Conservation (phyloP, 2,329 filamentous ascomycete genomes). For the Pyrenophora seminiperda region DNA sequence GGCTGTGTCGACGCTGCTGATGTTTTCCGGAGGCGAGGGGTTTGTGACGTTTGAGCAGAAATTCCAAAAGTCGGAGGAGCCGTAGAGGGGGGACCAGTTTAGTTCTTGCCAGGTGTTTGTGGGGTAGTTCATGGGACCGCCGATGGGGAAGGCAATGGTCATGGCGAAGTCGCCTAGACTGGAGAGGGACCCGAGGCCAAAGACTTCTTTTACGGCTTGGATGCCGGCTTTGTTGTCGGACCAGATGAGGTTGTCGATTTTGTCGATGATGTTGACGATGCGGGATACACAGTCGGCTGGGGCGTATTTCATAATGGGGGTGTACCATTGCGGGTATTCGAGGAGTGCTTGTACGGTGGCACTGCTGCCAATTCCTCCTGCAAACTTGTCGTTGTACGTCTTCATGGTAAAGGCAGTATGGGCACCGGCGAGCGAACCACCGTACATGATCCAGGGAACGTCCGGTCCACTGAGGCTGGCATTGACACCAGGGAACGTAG, state of each 20-base stretch:
- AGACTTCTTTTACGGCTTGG: slow-evolving; percentile 54
- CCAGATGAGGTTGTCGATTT: slow-evolving; percentile 55
- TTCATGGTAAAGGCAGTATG: slow-evolving; percentile 56
- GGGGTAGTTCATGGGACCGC: slow-evolving; percentile 57
- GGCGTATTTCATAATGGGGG: slow-evolving; percentile 56
- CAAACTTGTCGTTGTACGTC: slow-evolving; percentile 53
- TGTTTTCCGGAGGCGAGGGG: slow-evolving; percentile 50
- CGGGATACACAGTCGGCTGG: slow-evolving; percentile 57
- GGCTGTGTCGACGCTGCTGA: slow-evolving; percentile 53
- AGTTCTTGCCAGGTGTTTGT: slow-evolving; percentile 61
- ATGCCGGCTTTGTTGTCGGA: slow-evolving; percentile 52
- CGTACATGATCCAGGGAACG: slow-evolving; percentile 56
- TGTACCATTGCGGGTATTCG: slow-evolving; percentile 58
- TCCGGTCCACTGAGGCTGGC: slow-evolving; percentile 50
- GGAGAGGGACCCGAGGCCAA: slow-evolving; percentile 53
- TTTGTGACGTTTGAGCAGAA: slow-evolving; percentile 61
- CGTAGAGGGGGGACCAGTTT: slow-evolving; percentile 54
- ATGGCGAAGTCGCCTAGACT: slow-evolving; percentile 56
- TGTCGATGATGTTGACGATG: slow-evolving; percentile 57
- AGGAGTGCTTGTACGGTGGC: slow-evolving; percentile 51
- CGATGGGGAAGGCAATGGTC: slow-evolving; percentile 56
- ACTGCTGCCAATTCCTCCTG: slow-evolving; percentile 57
- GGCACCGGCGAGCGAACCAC: slow-evolving; percentile 53
- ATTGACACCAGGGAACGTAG: slow-evolving; percentile 53
- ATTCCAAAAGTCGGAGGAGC: slow-evolving; percentile 56